Base-by-base conservation (phyloP, 1,284 basidiomycete genomes). In the Microbotryum violaceum region DNA sequence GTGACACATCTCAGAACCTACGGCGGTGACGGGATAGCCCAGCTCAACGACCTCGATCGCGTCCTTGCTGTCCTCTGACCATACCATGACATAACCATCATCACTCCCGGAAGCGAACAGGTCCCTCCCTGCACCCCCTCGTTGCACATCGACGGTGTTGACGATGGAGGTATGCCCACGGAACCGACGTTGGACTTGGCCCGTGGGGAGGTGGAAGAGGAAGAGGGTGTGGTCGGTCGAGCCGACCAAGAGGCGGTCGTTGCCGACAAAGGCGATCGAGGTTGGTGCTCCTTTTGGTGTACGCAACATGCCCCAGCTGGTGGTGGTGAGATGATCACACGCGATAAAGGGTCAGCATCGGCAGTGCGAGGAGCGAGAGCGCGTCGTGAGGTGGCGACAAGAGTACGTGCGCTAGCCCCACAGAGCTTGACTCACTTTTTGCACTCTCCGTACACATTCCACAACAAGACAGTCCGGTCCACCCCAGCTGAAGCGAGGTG, bases 11-110 rank as follows among this genome's bases (percentile, higher is more conserved):
- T 4, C 16, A 9, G 21, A 49, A 56, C 67, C 31, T 21, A 68
- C 91, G 0, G 87, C 82, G n/a, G 91, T 96, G 31, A 90, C 87
- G 0, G 92, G 91, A 71, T 88, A 88, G 2, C 88, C 88, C 52
- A 94, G 74, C 67, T 91, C 85, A 70, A 91, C 87, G 42, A 85
- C 83, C 23, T 85, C 85, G 16, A 94, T 83, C 25, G 87, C 82
- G 9, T 83, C 79, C 75, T 91, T 93, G 1, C 78, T 75, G n/a
- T 84, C 85, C 33, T 89, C 83, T 64, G 91, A 89, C 90, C 91
- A 96, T 6, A 96, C 79, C 59, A 87, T 82, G 27, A 93, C 89
- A 0, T 85, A 85, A 1, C 90, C 89, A 71, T 97, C 92, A 72
- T 97, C 92, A 23, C 87, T 86, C 14, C 84, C 91, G 1, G 88